Evolutionary conservation across 2,329 filamentous ascomycete genomes (phyloP).

Genomic region (Pseudogymnoascus sp.): DNA sequence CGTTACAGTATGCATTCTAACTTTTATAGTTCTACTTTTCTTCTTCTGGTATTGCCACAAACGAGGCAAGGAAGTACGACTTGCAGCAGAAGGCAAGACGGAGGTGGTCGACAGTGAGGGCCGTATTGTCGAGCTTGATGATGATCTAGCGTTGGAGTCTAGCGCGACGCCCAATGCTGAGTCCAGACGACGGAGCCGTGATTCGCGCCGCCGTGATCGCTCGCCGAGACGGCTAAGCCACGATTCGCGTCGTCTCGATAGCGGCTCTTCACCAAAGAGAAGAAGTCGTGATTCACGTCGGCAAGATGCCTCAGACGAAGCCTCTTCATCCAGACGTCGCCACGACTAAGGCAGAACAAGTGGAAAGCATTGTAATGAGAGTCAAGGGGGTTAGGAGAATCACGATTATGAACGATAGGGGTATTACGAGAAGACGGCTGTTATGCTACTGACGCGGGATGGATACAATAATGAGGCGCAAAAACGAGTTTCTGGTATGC

Average conservation of each 20-base stretch:
- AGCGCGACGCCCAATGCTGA: neutral
- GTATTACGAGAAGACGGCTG: neutral
- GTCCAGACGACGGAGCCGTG: neutral
- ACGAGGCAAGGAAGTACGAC: constrained; percentile 75
- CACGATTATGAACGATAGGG: neutral
- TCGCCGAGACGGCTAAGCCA: neutral
- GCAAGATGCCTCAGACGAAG: neutral
- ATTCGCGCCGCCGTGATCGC: neutral
- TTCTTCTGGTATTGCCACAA: constrained; percentile 99
- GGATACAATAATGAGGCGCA: neutral
- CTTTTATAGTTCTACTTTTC: constrained; percentile 64
- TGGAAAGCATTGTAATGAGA: neutral
- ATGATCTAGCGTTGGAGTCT: constrained; percentile 19
- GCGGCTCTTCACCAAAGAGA: neutral
- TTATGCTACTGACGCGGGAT: neutral
- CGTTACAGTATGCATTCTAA: neutral
- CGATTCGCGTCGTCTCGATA: neutral
- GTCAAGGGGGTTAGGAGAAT: neutral
- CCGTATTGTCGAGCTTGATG: constrained; percentile 21
- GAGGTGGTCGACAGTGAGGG: constrained; percentile 21
- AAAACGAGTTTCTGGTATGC: neutral
- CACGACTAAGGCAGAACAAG: neutral
- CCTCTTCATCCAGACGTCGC: neutral
- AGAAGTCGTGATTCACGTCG: neutral
- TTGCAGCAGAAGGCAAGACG: constrained; percentile 34